A percentile compares a stretch with the other conserved stretches of the same genome.
phyloP scores from a whole-genome alignment of 1,139 yeast species.

The Taphrina pruni region DNA sequence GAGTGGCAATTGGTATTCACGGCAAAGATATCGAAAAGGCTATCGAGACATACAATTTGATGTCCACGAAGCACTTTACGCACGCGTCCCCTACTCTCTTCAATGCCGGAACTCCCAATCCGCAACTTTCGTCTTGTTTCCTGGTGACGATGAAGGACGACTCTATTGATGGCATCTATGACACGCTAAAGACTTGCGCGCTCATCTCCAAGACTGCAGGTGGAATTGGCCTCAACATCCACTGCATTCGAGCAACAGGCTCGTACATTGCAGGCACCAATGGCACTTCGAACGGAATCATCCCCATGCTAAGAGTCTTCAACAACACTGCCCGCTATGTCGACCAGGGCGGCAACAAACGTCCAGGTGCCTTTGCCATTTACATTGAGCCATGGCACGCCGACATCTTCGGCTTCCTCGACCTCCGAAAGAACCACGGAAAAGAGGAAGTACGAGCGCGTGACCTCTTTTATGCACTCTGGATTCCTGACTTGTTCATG shows the following conservation, averaged over 20 bases:
- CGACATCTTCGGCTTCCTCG: constrained; percentile 81
- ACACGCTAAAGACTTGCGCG: constrained; percentile 84
- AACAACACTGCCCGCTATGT: constrained; percentile 92
- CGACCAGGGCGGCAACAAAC: constrained; percentile 92
- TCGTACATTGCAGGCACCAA: constrained; percentile 87
- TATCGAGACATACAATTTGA: constrained; percentile 78
- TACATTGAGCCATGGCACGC: constrained; percentile 93
- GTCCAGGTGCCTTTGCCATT: constrained; percentile 91
- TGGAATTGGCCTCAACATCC: constrained; percentile 85
- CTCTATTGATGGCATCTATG: constrained; percentile 88
- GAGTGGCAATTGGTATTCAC: constrained; percentile 88
- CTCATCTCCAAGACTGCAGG: constrained; percentile 88
- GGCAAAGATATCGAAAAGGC: constrained; percentile 73
- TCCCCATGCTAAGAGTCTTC: constrained; percentile 88
- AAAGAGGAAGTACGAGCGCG: constrained; percentile 90
- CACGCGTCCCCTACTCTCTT: constrained; percentile 90
- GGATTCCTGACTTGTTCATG: constrained; percentile 92
- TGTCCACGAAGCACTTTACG: constrained; percentile 83
- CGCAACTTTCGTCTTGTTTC: constrained; percentile 90
- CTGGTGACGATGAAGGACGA: constrained; percentile 87
- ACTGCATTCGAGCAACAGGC: constrained; percentile 83
- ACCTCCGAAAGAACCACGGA: constrained; percentile 87
- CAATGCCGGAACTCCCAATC: constrained; percentile 87
- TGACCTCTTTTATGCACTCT: constrained; percentile 86
- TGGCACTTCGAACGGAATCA: constrained; percentile 85